Evolutionary conservation across 352 stramenopile genomes (phyloP), one percentile per base, ranked within the genome.

Genomic region (Globisporangium lucens): DNA sequence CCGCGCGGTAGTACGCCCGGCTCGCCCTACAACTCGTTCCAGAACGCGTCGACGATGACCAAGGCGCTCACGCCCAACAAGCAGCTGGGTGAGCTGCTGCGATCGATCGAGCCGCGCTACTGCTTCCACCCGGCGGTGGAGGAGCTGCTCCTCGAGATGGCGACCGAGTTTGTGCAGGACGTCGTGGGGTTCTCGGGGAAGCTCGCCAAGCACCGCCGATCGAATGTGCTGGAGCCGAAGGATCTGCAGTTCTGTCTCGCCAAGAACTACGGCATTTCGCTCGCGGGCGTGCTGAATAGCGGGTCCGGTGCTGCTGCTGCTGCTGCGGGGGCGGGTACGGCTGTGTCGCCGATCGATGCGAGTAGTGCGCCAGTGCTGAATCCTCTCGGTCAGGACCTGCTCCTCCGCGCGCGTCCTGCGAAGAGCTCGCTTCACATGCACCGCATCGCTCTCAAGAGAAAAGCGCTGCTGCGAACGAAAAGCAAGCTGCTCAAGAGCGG

Each of bases 391-490:
- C 73, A 86, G 20, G 85, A 93, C 38, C 61, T 91, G 35, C 61
- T 87, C 24, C 73, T 89, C 56, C 79, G 85, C 9, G 65, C 83
- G 49, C 77, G 82, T 15, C 78, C 87, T 17, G 73, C 71, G 9
- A 93, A 93, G 68, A 93, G 82, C 66, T 95, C 85, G 61, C 66
- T 95, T 27, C 87, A 95, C 73, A 90, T 91, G 85, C 87, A 94
- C 66, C 81, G 87, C 47, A 75, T 95, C 41, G 82, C 85, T 46
- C 68, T 93, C 43, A 95, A 95, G 69, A 77, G 83, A 43, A 90
- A 92, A 70, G 80, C 82, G 27, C 59, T 87, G 38, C 72, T 83
- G 63, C 74, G 78, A 63, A 80, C 75, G n/a, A 82, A 85, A 61
- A 73, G 73, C 13, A 81, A 82, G 61, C 75, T 78, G 62, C 71